Evolutionary conservation across 768 basidiomycete species (phyloP).

Genomic region (Mycena pura): DNA sequence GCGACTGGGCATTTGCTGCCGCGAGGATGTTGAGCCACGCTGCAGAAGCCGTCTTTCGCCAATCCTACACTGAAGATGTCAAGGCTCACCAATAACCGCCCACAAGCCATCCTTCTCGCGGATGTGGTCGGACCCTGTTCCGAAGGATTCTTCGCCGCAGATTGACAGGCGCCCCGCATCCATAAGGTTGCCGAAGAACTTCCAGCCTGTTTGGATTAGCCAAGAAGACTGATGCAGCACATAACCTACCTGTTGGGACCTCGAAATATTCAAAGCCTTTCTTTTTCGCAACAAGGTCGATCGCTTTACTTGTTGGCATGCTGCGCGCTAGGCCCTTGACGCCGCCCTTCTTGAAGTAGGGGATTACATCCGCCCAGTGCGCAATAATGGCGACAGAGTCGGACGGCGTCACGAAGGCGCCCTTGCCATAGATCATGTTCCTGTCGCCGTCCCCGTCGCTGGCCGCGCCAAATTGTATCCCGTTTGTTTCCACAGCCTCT

Average conservation of each 20-base stretch:
- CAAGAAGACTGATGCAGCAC: not conserved
- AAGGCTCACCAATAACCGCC: conserved; percentile 86
- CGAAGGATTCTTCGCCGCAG: conserved; percentile 99
- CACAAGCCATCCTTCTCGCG: conserved; percentile 99
- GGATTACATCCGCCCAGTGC: conserved; percentile 91
- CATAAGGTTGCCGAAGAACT: conserved; percentile 99
- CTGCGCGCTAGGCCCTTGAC: conserved; percentile 95
- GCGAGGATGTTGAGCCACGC: conserved; percentile 98
- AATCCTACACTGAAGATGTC: not conserved
- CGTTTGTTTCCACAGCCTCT: conserved; percentile 84
- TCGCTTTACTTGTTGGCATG: conserved; percentile 98
- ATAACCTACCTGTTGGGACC: conserved; percentile 85
- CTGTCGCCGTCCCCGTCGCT: conserved; percentile 97
- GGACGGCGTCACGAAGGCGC: conserved; percentile 96
- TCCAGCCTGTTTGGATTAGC: conserved; percentile 76
- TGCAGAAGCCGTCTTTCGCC: conserved; percentile 39
- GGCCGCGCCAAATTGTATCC: conserved; percentile 93
- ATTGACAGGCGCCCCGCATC: conserved; percentile 97
- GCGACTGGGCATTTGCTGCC: conserved; percentile 80
- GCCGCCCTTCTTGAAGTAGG: conserved; percentile 90
- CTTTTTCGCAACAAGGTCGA: conserved; percentile 94
- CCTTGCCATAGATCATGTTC: conserved; percentile 99
- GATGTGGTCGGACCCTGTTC: conserved; percentile 99
- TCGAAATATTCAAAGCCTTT: conserved; percentile 94
- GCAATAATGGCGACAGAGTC: conserved; percentile 99